Conservation (phyloP, 2,329 filamentous ascomycete species). For the Elsinoe arachidis region DNA sequence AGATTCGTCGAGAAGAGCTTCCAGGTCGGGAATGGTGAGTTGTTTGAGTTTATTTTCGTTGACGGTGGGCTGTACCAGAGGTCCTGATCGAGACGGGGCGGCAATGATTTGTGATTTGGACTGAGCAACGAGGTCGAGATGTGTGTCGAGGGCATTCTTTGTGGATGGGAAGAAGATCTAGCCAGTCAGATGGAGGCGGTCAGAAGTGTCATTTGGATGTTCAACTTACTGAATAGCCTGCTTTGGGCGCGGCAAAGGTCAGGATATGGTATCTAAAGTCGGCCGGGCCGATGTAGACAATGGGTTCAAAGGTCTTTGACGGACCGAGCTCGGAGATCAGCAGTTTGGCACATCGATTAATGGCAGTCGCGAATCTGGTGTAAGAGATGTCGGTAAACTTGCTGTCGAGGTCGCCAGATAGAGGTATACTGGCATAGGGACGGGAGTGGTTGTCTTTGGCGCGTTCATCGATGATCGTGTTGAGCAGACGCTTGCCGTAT, state of each 20-base stretch:
- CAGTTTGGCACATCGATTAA: conserved; percentile 29
- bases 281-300: conserved; percentile 27
- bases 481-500: background rate
- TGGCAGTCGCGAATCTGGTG: conserved; percentile 23
- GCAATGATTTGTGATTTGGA: conserved; percentile 24
- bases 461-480: background rate
- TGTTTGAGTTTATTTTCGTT: background rate
- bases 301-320: conserved; percentile 26
- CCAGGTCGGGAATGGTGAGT: conserved; percentile 6
- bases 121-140: conserved; percentile 22
- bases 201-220: background rate
- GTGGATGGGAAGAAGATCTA: conserved; percentile 20
- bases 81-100: background rate
- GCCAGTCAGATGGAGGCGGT: background rate
- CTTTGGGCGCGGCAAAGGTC: conserved; percentile 35
- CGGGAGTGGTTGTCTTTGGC: background rate
- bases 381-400: conserved; percentile 27
- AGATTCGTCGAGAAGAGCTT: background rate
- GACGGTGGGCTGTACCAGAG: background rate
- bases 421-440: conserved; percentile 1
- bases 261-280: conserved; percentile 34
- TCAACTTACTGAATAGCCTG: conserved; percentile 31
- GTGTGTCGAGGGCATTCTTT: conserved; percentile 23
- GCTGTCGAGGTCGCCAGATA: conserved; percentile 9
- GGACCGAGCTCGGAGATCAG: conserved; percentile 26